Conservation (phyloP, 1,284 basidiomycete species). For the Ustilago lituana region DNA sequence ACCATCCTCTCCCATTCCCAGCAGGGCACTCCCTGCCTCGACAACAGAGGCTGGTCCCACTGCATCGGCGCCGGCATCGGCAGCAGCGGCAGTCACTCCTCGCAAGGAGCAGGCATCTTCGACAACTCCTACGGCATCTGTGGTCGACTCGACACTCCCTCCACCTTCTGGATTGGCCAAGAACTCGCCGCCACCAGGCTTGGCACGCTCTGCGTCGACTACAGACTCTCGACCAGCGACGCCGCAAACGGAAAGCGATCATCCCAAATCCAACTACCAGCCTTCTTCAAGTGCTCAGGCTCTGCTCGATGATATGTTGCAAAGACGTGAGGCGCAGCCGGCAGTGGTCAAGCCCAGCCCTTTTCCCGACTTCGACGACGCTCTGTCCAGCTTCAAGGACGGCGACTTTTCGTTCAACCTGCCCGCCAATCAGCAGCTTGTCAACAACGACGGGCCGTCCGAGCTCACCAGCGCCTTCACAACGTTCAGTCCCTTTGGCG, state of each 20-base stretch:
- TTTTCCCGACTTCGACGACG: conserved; percentile 64
- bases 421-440: conserved; percentile 33
- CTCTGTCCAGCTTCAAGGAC: conserved; percentile 56
- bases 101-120: conserved; percentile 11
- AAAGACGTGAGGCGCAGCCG: conserved; percentile 79
- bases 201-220: conserved; percentile 51
- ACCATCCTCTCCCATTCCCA: conserved; percentile 33
- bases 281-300: conserved; percentile 85
- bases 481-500: conserved; percentile 41
- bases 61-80: neutral
- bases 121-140: conserved; percentile 6
- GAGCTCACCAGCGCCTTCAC: conserved; percentile 43
- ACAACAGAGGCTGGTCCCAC: conserved; percentile 5
- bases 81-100: conserved; percentile 11
- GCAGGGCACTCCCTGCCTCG: conserved; percentile 39
- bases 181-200: conserved; percentile 37
- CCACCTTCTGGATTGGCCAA: conserved; percentile 60
- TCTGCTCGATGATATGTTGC: conserved; percentile 82
- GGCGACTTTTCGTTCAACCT: conserved; percentile 65
- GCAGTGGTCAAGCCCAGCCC: conserved; percentile 69
- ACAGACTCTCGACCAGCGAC: conserved; percentile 72
- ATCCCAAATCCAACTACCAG: conserved; percentile 76
- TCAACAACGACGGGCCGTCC: conserved; percentile 31
- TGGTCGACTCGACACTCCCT: conserved; percentile 15
- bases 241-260: conserved; percentile 72